phyloP scores from a whole-genome alignment of 2,329 filamentous ascomycete genomes.

The Verticillium albo-atrum region DNA sequence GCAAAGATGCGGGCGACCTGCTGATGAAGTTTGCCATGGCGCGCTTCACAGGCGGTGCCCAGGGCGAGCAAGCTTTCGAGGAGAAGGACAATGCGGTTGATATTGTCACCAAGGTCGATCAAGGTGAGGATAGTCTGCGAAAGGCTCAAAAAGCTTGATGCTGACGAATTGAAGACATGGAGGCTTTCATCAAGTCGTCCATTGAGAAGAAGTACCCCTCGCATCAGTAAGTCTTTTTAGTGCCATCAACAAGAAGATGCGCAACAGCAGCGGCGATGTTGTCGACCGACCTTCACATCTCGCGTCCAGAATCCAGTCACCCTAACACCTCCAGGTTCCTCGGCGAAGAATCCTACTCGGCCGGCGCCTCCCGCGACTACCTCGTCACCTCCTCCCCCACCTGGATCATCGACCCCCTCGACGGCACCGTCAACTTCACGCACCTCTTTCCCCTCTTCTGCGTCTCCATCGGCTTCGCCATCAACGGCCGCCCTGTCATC shows the following conservation, averaged over 20 bases:
- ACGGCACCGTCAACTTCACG: conserved; percentile 78
- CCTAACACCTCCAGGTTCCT: conserved; percentile 53
- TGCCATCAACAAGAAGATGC: not conserved
- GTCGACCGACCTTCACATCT: not conserved
- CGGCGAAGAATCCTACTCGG: conserved; percentile 72
- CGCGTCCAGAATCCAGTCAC: not conserved
- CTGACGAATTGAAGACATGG: conserved; percentile 46
- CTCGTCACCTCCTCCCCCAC: conserved; percentile 61
- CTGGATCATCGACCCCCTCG: conserved; percentile 74
- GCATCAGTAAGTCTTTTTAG: conserved; percentile 51
- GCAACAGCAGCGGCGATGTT: not conserved
- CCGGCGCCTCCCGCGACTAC: conserved; percentile 62
- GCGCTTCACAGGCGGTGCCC: conserved; percentile 38
- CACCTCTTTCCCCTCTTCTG: conserved; percentile 80
- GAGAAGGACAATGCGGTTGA: conserved; percentile 76
- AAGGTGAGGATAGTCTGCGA: conserved; percentile 29
- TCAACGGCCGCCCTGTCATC: conserved; percentile 56
- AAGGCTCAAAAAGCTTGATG: not conserved
- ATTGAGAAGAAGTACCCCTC: conserved; percentile 58
- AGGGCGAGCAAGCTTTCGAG: conserved; percentile 31
- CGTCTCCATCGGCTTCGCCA: conserved; percentile 67
- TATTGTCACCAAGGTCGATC: conserved; percentile 65
- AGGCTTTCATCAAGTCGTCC: conserved; percentile 60
- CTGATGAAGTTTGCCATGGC: conserved; percentile 60
- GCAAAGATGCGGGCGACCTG: conserved; percentile 64